Base-by-base conservation (phyloP, 768 basidiomycete genomes). In the Wakefieldia striispora region DNA sequence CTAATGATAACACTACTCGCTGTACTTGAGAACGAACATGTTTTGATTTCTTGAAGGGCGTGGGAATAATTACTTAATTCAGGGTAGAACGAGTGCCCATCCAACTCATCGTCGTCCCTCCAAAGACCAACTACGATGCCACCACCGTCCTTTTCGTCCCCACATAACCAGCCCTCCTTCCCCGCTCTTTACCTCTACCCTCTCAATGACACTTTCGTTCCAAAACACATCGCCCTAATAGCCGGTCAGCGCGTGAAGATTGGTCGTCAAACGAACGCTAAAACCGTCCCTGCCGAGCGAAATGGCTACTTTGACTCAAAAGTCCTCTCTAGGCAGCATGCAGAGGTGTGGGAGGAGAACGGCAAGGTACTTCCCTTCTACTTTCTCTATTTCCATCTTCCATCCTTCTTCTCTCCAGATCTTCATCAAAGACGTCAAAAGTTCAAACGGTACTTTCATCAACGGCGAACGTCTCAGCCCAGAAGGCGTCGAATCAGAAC, bases 281-380 rank as follows among this genome's bases (percentile, higher is more conserved):
- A 97, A 78, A 97, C 94, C 0, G 83, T 91, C 26, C 95, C 95
- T 16, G 84, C 81, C 11, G 92, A 95, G 64, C 77, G 88, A 62
- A 97, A 99, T 65, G 95, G 94, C 10, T 99, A 89, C 74, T 97
- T 99, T 67, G 95, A 98, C 73, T 89, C 86, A 20, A 97, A 98
- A 66, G 86, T 98, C 8, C 76, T 99, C 53, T 91, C 89, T 58
- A 77, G 95, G 58, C 88, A 91, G 73, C 95, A 98, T 64, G 95
- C 95, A 13, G 95, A 98, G 72, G 90, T 99, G n/a, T 99, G 88
- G 95, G 94, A 91, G 72, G 91, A 95, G 53, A 75, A 70, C 37
- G 83, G 81, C 40, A 95, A 95, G 82, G 94, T 92, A 42, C 43
- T 75, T 64, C 11, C 6, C 4, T 40, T 47, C 40, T 16, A 3